Conservation (phyloP, 1,139 yeast species). For the Blastobotrys serpentis region DNA sequence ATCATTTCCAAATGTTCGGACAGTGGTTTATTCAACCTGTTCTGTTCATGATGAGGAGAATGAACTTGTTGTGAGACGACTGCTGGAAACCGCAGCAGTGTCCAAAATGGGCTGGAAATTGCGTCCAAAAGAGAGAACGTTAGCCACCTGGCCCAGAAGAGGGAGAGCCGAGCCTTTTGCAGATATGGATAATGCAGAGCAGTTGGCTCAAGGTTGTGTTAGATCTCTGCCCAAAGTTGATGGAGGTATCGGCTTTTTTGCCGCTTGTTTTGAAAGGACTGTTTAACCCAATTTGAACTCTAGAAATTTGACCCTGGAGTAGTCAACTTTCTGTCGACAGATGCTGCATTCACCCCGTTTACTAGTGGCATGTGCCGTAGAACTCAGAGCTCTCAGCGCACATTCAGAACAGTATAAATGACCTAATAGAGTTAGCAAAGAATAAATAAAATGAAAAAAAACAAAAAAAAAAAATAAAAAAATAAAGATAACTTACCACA, state of each 20-base stretch:
- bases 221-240: constrained; percentile 82
- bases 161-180: constrained; percentile 72
- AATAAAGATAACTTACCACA: constrained; percentile 28
- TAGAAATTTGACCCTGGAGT: constrained; percentile 30
- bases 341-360: constrained; percentile 37
- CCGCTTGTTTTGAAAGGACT: constrained; percentile 66
- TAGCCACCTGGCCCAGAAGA: constrained; percentile 83
- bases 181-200: constrained; percentile 47
- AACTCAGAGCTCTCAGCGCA: constrained; percentile 37
- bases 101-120: constrained; percentile 71
- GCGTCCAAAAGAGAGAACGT: constrained; percentile 58
- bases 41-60: constrained; percentile 92
- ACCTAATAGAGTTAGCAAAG: constrained; percentile 18
- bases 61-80: constrained; percentile 81
- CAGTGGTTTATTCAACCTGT: constrained; percentile 93
- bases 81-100: constrained; percentile 54
- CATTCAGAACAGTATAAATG: constrained; percentile 41
- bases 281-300: constrained; percentile 25
- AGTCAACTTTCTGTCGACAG: constrained; percentile 36
- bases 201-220: constrained; percentile 80
- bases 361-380: constrained; percentile 30
- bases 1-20: constrained; percentile 68
- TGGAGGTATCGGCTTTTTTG: constrained; percentile 97
- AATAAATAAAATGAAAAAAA: neutral
- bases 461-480: neutral